Percentiles rank a stretch among this genome's conserved stretches.
phyloP scores from a whole-genome alignment of 2,329 filamentous ascomycete genomes.

The Aspergillus ruber region DNA sequence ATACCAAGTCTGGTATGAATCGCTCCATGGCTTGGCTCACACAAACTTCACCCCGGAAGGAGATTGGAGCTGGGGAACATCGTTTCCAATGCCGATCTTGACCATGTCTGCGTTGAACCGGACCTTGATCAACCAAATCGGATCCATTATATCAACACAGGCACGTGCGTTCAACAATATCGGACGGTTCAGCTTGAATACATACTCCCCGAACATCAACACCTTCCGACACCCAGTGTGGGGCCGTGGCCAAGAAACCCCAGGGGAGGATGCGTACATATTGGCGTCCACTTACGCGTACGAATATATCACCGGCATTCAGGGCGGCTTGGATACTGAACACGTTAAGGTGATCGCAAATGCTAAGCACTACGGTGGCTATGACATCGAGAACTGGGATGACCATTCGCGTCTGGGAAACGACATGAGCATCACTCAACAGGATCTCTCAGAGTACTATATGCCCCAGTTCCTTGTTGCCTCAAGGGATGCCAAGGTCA shows the following conservation, averaged over 20 bases:
- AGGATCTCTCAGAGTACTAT: conserved; percentile 64
- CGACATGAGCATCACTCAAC: conserved; percentile 49
- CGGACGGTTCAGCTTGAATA: conserved; percentile 37
- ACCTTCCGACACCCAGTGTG: conserved; percentile 58
- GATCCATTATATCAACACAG: conserved; percentile 50
- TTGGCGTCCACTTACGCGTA: conserved; percentile 46
- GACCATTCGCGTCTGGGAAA: conserved; percentile 45
- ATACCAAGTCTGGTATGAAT: conserved; percentile 57
- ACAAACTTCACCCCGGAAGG: conserved; percentile 49
- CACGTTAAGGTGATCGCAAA: conserved; percentile 43
- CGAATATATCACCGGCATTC: conserved; percentile 49
- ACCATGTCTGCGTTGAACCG: conserved; percentile 61
- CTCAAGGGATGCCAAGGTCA: conserved; percentile 51
- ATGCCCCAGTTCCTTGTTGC: conserved; percentile 60
- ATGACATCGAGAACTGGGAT: conserved; percentile 49
- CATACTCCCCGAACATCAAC: conserved; percentile 59
- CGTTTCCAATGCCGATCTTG: conserved; percentile 59
- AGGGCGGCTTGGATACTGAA: conserved; percentile 40
- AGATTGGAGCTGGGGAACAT: conserved; percentile 55
- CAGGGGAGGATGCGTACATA: conserved; percentile 51
- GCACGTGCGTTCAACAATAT: conserved; percentile 60
- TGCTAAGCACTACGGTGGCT: conserved; percentile 55
- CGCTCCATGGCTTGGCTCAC: conserved; percentile 58
- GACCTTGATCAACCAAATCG: conserved; percentile 53
- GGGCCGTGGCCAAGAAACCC: conserved; percentile 57